These are phyloP conservation scores for Malus hybrid DNA, from an alignment of 331 rosid genomes.

Conservation along the genomic window DNA sequence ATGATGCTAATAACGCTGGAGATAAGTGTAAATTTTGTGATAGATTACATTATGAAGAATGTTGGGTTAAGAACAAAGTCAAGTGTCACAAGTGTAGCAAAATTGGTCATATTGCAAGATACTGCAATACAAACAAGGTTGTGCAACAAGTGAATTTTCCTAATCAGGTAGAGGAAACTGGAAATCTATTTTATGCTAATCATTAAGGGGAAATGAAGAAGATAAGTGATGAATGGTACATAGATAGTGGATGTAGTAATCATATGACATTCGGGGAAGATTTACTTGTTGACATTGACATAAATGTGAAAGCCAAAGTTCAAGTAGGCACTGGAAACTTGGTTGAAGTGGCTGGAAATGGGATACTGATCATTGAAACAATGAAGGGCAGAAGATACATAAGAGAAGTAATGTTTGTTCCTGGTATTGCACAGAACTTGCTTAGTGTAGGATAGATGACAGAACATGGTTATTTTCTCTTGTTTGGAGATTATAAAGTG, in stretches of 20 bases:
- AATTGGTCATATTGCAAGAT: not conserved
- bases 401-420: no score
- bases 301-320: not conserved
- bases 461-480: no score
- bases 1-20: no score
- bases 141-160: not conserved
- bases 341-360: not conserved
- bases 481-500: no score
- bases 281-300: not conserved
- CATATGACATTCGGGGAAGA: not conserved
- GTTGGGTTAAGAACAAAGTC: no score
- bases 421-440: no score
- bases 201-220: not conserved
- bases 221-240: not conserved
- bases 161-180: no score
- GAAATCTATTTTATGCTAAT: not conserved
- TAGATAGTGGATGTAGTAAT: not conserved
- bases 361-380: not conserved
- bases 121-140: not conserved
- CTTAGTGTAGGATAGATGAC: no score
- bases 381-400: not conserved
- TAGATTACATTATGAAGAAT: no score
- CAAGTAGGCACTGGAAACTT: not conserved
- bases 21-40: no score
- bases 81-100: not conserved